Evolutionary conservation across 192 early-diverging fungal genomes (phyloP), one percentile per base, ranked within the genome.

Genomic region (Blastocladiella britannica): DNA sequence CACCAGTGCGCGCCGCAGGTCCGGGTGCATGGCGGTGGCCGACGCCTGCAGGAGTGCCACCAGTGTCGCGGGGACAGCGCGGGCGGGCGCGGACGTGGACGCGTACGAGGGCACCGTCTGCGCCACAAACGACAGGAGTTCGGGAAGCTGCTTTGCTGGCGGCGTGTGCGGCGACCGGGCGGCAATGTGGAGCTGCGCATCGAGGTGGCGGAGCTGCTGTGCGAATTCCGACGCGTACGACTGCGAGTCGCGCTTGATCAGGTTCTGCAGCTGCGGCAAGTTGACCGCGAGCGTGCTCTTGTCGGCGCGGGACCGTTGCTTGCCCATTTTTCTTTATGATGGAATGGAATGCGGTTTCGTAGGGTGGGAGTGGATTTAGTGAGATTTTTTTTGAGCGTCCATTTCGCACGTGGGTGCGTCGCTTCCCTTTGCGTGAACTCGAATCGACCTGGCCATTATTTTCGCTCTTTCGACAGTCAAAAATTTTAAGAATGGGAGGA

Each of bases 221-320:
- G 78, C 62, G 62, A 98, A 98, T 72, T 98, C 95, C 51, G 89
- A 86, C 54, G 77, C 73, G 74, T 98, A 98, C 20, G 91, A 93
- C 55, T 66, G 66, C 7, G 91, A 82, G 65, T 98, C 95, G 28
- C 95, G 76, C 69, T 93, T 93, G 68, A 98, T 90, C 53, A 93
- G 77, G 70, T 98, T 98, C 73, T 98, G 95, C 58, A 98, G 78
- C 72, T 97, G 93, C 29, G 95, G 88, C 58, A 98, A 78, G 80
- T 98, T 89, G 22, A 63, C 79, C 12, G 78, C 71, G 56, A 83
- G 63, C 53, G 31, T n/a, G n/a, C n/a, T n/a, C n/a, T n/a, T n/a
- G n/a, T n/a, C n/a, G n/a, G n/a, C n/a, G n/a, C n/a, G n/a, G n/a
- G n/a, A n/a, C n/a, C n/a, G n/a, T n/a, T n/a, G n/a, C n/a, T n/a